phyloP scores from a whole-genome alignment of 2,329 filamentous ascomycete species.

The Fusarium camptoceras region DNA sequence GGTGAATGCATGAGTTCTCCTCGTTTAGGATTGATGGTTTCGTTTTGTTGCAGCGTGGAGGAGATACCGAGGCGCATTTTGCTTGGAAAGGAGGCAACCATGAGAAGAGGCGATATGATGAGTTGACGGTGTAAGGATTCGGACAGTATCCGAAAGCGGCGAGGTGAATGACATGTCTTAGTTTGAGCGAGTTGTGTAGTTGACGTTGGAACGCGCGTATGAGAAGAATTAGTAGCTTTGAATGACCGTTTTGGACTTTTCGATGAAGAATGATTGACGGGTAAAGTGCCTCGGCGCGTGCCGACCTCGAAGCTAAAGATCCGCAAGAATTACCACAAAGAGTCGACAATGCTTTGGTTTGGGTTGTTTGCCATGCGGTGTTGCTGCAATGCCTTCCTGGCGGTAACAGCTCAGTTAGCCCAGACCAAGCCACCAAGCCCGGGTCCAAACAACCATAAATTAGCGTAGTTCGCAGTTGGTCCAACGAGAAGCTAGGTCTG shows the following conservation, averaged over 20 bases:
- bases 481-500: constrained; percentile 13
- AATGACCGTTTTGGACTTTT: constrained; percentile 11
- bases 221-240: constrained; percentile 9
- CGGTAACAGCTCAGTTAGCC: constrained; percentile 18
- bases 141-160: constrained; percentile 36
- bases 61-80: constrained; percentile 39
- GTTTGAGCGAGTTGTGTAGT: background rate
- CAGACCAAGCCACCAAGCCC: background rate
- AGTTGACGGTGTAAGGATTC: constrained; percentile 26
- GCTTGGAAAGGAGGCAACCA: background rate
- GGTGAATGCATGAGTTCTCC: constrained; percentile 12
- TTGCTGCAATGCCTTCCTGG: constrained; percentile 4
- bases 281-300: constrained; percentile 13
- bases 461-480: constrained; percentile 20
- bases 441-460: constrained; percentile 36
- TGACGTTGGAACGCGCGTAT: background rate
- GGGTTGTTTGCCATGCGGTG: constrained; percentile 12
- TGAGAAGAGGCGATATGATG: constrained; percentile 11
- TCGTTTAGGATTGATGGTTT: constrained; percentile 11
- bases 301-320: constrained; percentile 8
- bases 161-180: constrained; percentile 1
- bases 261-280: background rate
- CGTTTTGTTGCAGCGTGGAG: constrained; percentile 1
- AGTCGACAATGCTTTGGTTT: constrained; percentile 5
- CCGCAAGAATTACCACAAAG: constrained; percentile 25